Evolutionary conservation across 495 filamentous ascomycete species (phyloP).

Genomic region (Daldinia decipiens): DNA sequence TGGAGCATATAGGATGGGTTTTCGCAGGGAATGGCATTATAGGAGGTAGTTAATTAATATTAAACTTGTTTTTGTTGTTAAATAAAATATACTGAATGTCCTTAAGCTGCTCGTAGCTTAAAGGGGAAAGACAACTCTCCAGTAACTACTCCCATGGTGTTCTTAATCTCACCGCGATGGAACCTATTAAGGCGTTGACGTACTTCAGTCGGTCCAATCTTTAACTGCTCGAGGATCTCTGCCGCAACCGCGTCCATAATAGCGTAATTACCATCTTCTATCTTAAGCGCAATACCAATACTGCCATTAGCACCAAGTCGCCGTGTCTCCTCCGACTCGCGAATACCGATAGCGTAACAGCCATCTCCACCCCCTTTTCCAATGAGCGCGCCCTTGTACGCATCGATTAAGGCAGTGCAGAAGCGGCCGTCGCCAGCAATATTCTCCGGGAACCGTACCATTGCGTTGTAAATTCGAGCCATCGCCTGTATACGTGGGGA

Average conservation of each 20-base stretch:
- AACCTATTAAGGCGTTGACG: conserved; percentile 40
- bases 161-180: conserved; percentile 47
- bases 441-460: conserved; percentile 8
- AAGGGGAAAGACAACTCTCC: conserved; percentile 43
- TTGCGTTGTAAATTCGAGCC: too few species aligned
- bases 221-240: conserved; percentile 53
- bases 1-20: too few species aligned
- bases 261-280: conserved; percentile 54
- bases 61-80: not conserved
- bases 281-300: conserved; percentile 55
- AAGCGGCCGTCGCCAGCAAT: conserved; percentile 53
- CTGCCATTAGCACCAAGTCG: conserved; percentile 46
- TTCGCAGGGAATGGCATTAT: not conserved
- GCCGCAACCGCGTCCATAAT: conserved; percentile 51
- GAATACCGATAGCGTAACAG: conserved; percentile 53
- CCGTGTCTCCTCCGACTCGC: conserved; percentile 47
- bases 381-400: conserved; percentile 46
- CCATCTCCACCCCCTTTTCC: conserved; percentile 56
- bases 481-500: too few species aligned
- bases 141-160: conserved; percentile 52
- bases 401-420: conserved; percentile 52
- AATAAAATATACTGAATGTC: not conserved
- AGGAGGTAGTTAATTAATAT: not conserved
- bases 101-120: conserved; percentile 24
- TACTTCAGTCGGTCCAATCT: conserved; percentile 45